Percentiles rank a stretch among this genome's conserved stretches.
Evolutionary conservation across 1,139 yeast genomes (phyloP).

Genomic region (Candida sp.): DNA sequence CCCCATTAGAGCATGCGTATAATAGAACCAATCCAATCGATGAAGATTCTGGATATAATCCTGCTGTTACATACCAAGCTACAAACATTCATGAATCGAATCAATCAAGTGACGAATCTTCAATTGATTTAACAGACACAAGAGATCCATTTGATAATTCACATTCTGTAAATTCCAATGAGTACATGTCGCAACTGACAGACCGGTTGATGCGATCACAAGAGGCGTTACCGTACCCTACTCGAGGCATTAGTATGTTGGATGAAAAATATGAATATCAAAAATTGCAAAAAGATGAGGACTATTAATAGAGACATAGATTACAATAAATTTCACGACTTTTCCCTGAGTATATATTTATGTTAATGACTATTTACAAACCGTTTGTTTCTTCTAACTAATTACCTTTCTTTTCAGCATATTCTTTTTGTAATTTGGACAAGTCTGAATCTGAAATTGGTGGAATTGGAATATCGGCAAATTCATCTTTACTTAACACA

Average conservation of each 20-base stretch:
- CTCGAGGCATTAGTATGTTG: background rate
- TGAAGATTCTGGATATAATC: background rate
- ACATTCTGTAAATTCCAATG: background rate
- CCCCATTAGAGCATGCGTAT: background rate
- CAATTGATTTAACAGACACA: background rate
- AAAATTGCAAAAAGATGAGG: background rate
- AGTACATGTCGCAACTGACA: no score
- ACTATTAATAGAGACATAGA: constrained; percentile 11
- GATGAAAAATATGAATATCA: constrained; percentile 1
- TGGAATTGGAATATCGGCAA: constrained; percentile 89
- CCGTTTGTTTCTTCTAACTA: background rate
- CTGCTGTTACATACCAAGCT: background rate
- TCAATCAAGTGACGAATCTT: background rate
- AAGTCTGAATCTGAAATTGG: constrained; percentile 82
- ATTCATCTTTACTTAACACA: constrained; percentile 76
- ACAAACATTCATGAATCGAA: background rate
- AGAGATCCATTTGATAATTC: background rate
- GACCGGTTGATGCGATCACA: background rate
- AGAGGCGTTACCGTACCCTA: constrained; percentile 1
- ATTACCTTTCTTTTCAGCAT: constrained; percentile 40
- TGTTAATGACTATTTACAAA: constrained; percentile 2
- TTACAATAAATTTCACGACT: constrained; percentile 3
- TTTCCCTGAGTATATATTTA: background rate
- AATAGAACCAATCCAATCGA: background rate
- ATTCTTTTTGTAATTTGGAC: constrained; percentile 66